Conservation (phyloP, 495 filamentous ascomycete species). For the Penicillium nucicola region DNA sequence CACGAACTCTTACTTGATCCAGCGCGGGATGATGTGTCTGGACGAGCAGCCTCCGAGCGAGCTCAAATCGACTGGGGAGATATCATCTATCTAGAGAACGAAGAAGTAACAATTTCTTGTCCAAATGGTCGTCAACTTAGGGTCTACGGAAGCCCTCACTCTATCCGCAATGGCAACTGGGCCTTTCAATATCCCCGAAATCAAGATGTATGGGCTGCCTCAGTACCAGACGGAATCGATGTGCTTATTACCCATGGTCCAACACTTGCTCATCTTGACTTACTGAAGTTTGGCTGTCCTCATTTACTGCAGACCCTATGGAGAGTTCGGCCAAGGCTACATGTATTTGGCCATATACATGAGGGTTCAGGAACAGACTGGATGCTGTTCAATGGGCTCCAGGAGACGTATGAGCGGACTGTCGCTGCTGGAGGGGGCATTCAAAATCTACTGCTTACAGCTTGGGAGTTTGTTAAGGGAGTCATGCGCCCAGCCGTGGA, state of each 20-base stretch:
- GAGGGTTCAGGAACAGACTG: constrained; percentile 49
- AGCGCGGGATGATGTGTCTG: constrained; percentile 12
- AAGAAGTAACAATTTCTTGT: constrained; percentile 42
- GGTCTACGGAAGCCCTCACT: constrained; percentile 52
- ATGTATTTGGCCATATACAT: constrained; percentile 79
- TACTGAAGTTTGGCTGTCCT: constrained; percentile 55
- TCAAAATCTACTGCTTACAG: constrained; percentile 14
- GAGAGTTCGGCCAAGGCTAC: constrained; percentile 62
- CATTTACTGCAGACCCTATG: constrained; percentile 61
- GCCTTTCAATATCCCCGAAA: constrained; percentile 48
- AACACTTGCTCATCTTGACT: constrained; percentile 60
- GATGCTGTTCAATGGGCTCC: constrained; percentile 18
- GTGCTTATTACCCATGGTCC: constrained; percentile 72
- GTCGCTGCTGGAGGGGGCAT: constrained; percentile 14
- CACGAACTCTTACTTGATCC: constrained; percentile 68
- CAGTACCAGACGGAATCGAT: constrained; percentile 63
- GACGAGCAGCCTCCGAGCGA: constrained; percentile 4
- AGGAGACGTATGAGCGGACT: constrained; percentile 20
- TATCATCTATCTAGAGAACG: constrained; percentile 51
- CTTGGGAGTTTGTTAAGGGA: constrained; percentile 10
- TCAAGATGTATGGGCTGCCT: constrained; percentile 23
- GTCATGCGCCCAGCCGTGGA: constrained; percentile 5
- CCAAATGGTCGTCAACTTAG: constrained; percentile 49
- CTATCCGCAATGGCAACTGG: constrained; percentile 46
- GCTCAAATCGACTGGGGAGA: constrained; percentile 39